phyloP scores from a whole-genome alignment of 1,284 basidiomycete species.

The Fomitopsis pinicola region DNA sequence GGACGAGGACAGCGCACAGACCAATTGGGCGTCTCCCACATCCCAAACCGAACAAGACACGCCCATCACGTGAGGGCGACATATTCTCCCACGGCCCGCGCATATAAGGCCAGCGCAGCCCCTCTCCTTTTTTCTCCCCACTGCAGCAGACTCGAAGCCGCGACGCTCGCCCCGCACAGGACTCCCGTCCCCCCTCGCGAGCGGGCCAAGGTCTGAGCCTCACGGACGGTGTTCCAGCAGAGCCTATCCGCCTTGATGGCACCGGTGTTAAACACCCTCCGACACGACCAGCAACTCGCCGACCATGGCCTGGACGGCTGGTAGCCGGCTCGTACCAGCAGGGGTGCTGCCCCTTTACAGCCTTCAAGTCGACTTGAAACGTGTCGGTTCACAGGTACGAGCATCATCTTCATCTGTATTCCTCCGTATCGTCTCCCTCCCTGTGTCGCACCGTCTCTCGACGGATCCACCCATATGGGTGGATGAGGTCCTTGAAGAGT shows the following conservation, averaged over 20 bases:
- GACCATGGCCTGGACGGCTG: not conserved
- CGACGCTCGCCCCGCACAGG: slow-evolving; percentile 44
- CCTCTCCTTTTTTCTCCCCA: not conserved
- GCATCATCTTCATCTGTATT: slow-evolving; percentile 6
- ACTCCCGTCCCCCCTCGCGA: slow-evolving; percentile 33
- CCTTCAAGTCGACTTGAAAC: slow-evolving; percentile 19
- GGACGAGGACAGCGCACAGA: not conserved
- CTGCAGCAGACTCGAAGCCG: slow-evolving; percentile 40
- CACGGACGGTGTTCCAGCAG: slow-evolving; percentile 35
- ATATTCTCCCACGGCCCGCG: not conserved
- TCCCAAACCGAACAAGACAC: not conserved
- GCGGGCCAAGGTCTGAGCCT: slow-evolving; percentile 61
- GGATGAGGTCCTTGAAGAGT: not conserved
- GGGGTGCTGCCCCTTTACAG: not conserved
- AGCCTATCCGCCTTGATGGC: slow-evolving; percentile 38
- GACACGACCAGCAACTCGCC: slow-evolving; percentile 41
- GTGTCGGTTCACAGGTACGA: slow-evolving; percentile 21
- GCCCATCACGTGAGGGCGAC: not conserved
- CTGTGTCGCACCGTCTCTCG: slow-evolving; percentile 26
- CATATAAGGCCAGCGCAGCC: not conserved
- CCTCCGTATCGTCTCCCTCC: slow-evolving; percentile 3
- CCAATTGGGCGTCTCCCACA: not conserved
- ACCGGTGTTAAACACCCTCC: slow-evolving; percentile 37
- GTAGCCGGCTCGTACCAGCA: not conserved
- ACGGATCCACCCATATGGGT: not conserved